Evolutionary conservation across 2,329 filamentous ascomycete species (phyloP).

Genomic region (Fusarium setosum): DNA sequence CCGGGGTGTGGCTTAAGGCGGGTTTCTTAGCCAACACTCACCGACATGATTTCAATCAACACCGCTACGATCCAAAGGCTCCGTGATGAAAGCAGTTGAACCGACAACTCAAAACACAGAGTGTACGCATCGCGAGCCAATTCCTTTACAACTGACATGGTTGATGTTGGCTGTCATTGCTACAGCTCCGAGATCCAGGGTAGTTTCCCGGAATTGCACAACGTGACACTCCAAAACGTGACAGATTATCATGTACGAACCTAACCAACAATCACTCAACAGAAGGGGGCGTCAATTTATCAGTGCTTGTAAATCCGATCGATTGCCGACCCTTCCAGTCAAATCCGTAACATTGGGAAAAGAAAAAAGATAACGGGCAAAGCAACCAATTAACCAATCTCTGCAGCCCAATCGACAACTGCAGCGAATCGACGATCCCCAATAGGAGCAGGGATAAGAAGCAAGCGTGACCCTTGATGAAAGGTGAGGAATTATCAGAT

Average conservation of each 20-base stretch:
- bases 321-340: constrained; percentile 13
- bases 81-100: neutral
- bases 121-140: too few relatives aligned
- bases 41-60: neutral
- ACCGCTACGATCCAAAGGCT: neutral
- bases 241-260: neutral
- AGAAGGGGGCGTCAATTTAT: neutral
- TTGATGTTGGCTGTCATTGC: neutral
- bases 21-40: neutral
- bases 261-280: neutral
- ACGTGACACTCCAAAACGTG: neutral
- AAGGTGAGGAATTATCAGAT: constrained; percentile 12
- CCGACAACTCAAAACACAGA: neutral
- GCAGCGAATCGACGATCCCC: neutral
- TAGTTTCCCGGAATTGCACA: neutral
- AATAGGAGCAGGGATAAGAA: neutral
- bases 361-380: neutral
- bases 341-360: too few relatives aligned
- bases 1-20: neutral
- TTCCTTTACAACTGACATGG: too few relatives aligned
- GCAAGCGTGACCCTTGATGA: neutral
- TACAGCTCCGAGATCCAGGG: constrained; percentile 1
- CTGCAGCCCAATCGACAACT: neutral
- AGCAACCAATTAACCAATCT: constrained; percentile 1
- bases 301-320: constrained; percentile 12